Conservation (phyloP, 2,329 filamentous ascomycete genomes). For the Colletotrichum brevisporum region DNA sequence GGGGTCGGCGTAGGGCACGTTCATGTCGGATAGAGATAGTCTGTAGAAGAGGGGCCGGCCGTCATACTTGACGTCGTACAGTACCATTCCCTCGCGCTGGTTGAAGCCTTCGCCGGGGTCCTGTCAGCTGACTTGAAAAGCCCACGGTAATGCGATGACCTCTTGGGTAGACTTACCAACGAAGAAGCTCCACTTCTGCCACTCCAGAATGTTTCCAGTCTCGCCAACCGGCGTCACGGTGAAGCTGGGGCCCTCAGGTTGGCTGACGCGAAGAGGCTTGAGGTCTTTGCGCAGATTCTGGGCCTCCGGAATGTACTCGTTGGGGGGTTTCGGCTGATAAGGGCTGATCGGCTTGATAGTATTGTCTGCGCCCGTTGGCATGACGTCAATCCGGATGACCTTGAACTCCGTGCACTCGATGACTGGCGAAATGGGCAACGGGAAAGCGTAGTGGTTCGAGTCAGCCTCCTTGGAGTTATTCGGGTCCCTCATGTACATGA, state of each 20-base stretch:
- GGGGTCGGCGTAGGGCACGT: constrained; percentile 76
- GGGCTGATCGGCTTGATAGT: constrained; percentile 68
- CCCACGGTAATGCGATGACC: no score
- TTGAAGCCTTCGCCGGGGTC: constrained; percentile 61
- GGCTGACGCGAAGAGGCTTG: constrained; percentile 73
- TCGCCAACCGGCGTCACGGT: constrained; percentile 35
- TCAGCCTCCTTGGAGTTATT: constrained; percentile 71
- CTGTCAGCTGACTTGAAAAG: neutral
- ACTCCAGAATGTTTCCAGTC: constrained; percentile 36
- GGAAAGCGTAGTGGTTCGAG: constrained; percentile 78
- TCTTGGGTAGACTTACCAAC: constrained; percentile 50
- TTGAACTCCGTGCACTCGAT: constrained; percentile 74
- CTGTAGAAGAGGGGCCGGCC: constrained; percentile 71
- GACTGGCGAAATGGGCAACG: constrained; percentile 77
- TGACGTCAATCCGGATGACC: constrained; percentile 77
- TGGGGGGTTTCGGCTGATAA: constrained; percentile 67
- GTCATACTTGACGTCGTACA: constrained; percentile 73
- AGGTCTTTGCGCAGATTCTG: constrained; percentile 70
- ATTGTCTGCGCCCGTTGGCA: constrained; percentile 77
- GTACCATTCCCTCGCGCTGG: constrained; percentile 69
- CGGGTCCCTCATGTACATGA: constrained; percentile 67
- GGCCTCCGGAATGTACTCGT: constrained; percentile 77
- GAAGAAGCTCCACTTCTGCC: constrained; percentile 67
- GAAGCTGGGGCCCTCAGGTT: constrained; percentile 74
- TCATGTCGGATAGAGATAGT: constrained; percentile 70